Evolutionary conservation across 2,329 filamentous ascomycete species (phyloP).

Genomic region (Fusarium fujikuroi): DNA sequence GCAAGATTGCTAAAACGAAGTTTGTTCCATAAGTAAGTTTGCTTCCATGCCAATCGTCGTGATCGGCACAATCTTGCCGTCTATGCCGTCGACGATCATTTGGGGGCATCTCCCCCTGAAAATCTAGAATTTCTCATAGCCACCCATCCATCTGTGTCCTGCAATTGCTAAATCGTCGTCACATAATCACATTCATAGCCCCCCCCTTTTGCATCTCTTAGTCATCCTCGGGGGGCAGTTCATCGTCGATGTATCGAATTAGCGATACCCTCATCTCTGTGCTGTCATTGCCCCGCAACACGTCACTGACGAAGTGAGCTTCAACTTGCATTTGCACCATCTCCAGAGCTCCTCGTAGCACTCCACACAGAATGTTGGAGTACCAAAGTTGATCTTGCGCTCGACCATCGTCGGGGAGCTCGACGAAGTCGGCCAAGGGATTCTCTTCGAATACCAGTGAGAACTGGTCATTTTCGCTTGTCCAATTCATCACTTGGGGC

Average conservation of each 20-base stretch:
- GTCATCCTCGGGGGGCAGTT: slow-evolving; percentile 96
- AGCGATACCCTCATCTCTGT: slow-evolving; percentile 97
- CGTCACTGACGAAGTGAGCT: slow-evolving; percentile 93
- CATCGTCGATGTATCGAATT: slow-evolving; percentile 95
- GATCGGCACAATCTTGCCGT: slow-evolving; percentile 8
- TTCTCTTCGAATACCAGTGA: slow-evolving; percentile 97
- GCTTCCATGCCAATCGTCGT: slow-evolving; percentile 5
- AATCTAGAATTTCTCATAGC: slow-evolving; percentile 2
- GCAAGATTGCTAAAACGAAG: slow-evolving; percentile 11
- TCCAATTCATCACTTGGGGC: slow-evolving; percentile 94
- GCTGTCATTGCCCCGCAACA: slow-evolving; percentile 91
- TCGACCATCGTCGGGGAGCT: slow-evolving; percentile 93
- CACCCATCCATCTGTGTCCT: neutral
- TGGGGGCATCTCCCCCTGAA: neutral
- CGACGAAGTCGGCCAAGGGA: slow-evolving; percentile 95
- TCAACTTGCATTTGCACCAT: slow-evolving; percentile 99
- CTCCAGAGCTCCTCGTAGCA: slow-evolving; percentile 89
- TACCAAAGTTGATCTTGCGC: slow-evolving; percentile 99
- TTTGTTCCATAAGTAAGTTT: slow-evolving; percentile 8
- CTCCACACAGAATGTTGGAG: slow-evolving; percentile 95
- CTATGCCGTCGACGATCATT: neutral
- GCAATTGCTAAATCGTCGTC: slow-evolving; percentile 10
- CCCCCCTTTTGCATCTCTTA: slow-evolving; percentile 55
- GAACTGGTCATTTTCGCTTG: slow-evolving; percentile 94
- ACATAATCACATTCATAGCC: neutral